These are phyloP conservation scores for Solanum peruvianum DNA, from an alignment of 257 asterid species.

Conservation along the genomic window DNA sequence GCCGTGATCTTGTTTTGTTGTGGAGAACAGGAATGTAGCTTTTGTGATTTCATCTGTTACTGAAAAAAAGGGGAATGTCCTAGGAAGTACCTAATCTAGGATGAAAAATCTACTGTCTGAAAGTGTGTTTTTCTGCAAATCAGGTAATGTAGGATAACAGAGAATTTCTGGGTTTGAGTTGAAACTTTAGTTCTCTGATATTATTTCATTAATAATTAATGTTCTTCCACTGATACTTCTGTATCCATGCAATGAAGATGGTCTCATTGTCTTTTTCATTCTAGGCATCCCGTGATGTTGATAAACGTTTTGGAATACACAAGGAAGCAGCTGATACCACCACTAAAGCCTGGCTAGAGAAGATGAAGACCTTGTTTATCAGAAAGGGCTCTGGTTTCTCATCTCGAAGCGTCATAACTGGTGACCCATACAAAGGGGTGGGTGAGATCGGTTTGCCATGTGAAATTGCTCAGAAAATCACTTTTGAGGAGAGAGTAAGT, in stretches of 20 bases:
- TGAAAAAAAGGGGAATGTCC: neutral
- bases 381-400: constrained; percentile 99
- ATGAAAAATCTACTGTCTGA: neutral
- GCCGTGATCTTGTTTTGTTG: neutral
- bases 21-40: neutral
- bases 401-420: constrained; percentile 92
- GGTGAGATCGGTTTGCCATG: constrained; percentile 84
- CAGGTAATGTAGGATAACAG: neutral
- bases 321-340: constrained; percentile 63
- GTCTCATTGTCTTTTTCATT: neutral
- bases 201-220: neutral
- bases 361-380: constrained; percentile 90
- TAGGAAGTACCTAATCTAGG: neutral
- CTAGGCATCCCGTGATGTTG: constrained; percentile 95
- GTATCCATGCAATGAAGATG: neutral
- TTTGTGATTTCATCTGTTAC: neutral
- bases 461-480: constrained; percentile 85
- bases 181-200: neutral
- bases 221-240: neutral
- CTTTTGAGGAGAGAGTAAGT: constrained; percentile 82
- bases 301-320: constrained; percentile 63
- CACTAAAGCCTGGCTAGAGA: constrained; percentile 95
- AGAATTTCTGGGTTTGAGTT: neutral
- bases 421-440: constrained; percentile 87
- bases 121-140: neutral